Base-by-base conservation (phyloP, 768 basidiomycete species). In the Termitomyces sp. region DNA sequence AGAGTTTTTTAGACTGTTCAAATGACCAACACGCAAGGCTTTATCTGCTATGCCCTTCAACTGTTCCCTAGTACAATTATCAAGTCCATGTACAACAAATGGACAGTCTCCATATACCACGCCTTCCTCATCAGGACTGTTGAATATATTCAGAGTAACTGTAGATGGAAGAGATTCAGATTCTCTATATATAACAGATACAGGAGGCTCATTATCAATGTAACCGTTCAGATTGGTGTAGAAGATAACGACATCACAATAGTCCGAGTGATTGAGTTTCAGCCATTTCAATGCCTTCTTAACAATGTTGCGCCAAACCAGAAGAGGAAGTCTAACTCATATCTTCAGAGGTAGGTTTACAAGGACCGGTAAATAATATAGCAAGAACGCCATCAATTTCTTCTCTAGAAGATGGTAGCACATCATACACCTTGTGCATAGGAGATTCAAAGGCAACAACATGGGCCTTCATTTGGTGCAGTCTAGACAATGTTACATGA, bases 21-120 rank as follows among this genome's bases (percentile, higher is more conserved):
- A 23, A 43, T 49, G 47, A 33, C 56, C 48, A 2, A 57, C 28
- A 0, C 26, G 63, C 5, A 77, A 57, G 0, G 68, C 58, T 14
- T 59, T 58, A 0, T 64, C 61, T 28, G 72, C 74, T 2, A 62
- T 49, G 1, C 65, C 63, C n/a, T 68, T 67, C 3, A 68, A 51
- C 2, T 60, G 56, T 6, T 63, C 46, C 43, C 0, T 60, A 40
- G 23, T 68, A 63, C 60, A 47, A 46, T 9, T 66, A 50, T 4
- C 32, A 0, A 80, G 18, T 10, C 75, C 73, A 61, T 76, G 73
- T 0, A 80, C 74, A 16, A 68, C 57, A 57, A 78, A 77, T 0
- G 76, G 67, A 63, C 77, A 78, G 0, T 33, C 35, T 7, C 74
- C 76, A 0, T 56, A 40, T 23, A 61, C 59, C 0, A 60, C 64